Conservation (phyloP, 2,329 filamentous ascomycete species). For the Pyricularia grisea region DNA sequence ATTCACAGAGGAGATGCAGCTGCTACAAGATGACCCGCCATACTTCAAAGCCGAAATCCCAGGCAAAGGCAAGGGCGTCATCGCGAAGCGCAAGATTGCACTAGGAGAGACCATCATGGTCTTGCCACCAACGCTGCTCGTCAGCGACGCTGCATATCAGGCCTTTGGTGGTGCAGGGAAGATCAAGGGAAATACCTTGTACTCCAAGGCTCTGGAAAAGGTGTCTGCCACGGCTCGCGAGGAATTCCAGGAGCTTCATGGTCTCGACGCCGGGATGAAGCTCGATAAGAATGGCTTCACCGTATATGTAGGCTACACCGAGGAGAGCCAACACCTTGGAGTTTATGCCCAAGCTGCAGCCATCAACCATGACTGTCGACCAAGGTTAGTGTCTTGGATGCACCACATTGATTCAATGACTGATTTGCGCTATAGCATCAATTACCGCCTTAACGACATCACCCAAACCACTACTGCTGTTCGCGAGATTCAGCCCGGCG, state of each 20-base stretch:
- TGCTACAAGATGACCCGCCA: slow-evolving; percentile 7
- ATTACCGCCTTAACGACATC: slow-evolving; percentile 23
- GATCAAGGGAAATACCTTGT: slow-evolving; percentile 14
- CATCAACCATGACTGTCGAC: slow-evolving; percentile 30
- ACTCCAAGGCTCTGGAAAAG: slow-evolving; percentile 17
- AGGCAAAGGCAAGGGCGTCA: slow-evolving; percentile 25
- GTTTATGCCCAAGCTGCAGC: slow-evolving; percentile 23
- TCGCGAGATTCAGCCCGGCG: slow-evolving; percentile 23
- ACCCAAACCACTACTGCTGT: slow-evolving; percentile 26
- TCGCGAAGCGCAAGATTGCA: slow-evolving; percentile 23
- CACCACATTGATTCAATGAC: slow-evolving; percentile 1
- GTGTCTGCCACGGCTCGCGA: slow-evolving; percentile 15
- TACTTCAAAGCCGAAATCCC: slow-evolving; percentile 19
- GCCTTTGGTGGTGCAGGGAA: slow-evolving; percentile 9
- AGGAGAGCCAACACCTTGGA: slow-evolving; percentile 19
- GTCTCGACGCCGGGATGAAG: slow-evolving; percentile 18
- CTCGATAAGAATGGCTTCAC: slow-evolving; percentile 26
- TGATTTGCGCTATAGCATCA: slow-evolving; percentile 14
- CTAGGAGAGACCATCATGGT: slow-evolving; percentile 25
- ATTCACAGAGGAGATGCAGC: slow-evolving; percentile 7
- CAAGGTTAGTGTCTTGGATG: slow-evolving; percentile 22
- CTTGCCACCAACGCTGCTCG: slow-evolving; percentile 19
- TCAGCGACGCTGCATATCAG: slow-evolving; percentile 12
- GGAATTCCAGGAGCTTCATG: slow-evolving; percentile 21
- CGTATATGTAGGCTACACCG: slow-evolving; percentile 17